phyloP scores from a whole-genome alignment of 768 basidiomycete species.

The Pholiota conissans region DNA sequence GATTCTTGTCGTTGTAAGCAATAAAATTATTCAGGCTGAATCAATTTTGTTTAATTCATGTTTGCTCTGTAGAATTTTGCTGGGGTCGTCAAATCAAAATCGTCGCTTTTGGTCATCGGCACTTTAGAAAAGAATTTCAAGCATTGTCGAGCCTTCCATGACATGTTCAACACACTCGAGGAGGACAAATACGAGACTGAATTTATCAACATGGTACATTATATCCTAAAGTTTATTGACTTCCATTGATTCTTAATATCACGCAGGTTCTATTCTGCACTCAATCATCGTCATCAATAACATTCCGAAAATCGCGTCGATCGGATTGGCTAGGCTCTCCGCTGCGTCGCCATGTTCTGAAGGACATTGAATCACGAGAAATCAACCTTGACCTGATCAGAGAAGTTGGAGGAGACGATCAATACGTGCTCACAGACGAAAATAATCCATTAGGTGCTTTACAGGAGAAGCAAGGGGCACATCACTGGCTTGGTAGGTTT shows the following conservation, averaged over 20 bases:
- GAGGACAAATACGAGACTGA: slow-evolving; percentile 49
- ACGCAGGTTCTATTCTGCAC: slow-evolving; percentile 84
- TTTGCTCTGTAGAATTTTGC: slow-evolving; percentile 71
- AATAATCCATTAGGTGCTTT: slow-evolving; percentile 63
- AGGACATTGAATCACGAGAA: slow-evolving; percentile 52
- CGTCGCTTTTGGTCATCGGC: slow-evolving; percentile 63
- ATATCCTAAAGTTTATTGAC: not conserved
- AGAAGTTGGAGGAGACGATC: slow-evolving; percentile 35
- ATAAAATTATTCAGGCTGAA: not conserved
- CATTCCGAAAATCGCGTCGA: slow-evolving; percentile 54
- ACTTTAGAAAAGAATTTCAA: slow-evolving; percentile 75
- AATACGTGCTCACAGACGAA: slow-evolving; percentile 62
- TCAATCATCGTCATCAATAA: slow-evolving; percentile 47
- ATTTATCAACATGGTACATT: slow-evolving; percentile 74
- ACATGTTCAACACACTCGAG: slow-evolving; percentile 46
- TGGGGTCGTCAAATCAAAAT: slow-evolving; percentile 61
- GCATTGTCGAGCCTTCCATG: slow-evolving; percentile 84
- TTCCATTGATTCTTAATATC: not conserved
- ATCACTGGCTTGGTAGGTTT: slow-evolving; percentile 75
- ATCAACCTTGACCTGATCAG: slow-evolving; percentile 44
- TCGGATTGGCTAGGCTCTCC: slow-evolving; percentile 70
- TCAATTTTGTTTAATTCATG: not conserved
- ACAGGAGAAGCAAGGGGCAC: slow-evolving; percentile 62
- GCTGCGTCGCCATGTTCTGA: slow-evolving; percentile 62
- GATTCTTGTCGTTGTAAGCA: slow-evolving; percentile 70